These are phyloP conservation scores for Nannizziopsis arthrosporioides DNA, from an alignment of 2,329 filamentous ascomycete species.

Conservation along the genomic window DNA sequence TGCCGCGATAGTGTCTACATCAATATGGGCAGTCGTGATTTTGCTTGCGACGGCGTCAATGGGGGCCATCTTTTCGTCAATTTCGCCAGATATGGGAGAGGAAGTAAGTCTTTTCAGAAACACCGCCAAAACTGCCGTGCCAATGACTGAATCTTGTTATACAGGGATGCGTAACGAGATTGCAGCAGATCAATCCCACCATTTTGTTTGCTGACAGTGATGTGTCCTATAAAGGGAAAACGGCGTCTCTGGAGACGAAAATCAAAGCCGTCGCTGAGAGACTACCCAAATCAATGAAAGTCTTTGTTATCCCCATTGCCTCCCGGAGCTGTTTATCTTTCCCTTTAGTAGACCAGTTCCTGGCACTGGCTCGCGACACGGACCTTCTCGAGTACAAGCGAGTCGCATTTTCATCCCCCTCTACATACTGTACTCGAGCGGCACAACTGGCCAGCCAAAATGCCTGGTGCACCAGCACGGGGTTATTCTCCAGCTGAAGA, in stretches of 20 bases:
- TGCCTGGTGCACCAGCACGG: slow-evolving; percentile 38
- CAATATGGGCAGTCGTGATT: slow-evolving; percentile 33
- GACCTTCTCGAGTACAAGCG: slow-evolving; percentile 29
- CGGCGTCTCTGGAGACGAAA: slow-evolving; percentile 23
- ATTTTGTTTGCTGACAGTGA: slow-evolving; percentile 34
- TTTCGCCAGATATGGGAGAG: slow-evolving; percentile 35
- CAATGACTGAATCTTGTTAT: neutral
- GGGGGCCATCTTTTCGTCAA: slow-evolving; percentile 36
- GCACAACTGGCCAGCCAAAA: slow-evolving; percentile 36
- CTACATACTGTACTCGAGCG: slow-evolving; percentile 35
- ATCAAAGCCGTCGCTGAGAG: slow-evolving; percentile 23
- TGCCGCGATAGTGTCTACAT: slow-evolving; percentile 34
- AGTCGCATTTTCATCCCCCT: slow-evolving; percentile 33
- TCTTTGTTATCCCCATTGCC: slow-evolving; percentile 19
- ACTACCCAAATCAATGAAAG: slow-evolving; percentile 18
- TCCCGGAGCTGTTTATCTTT: slow-evolving; percentile 16
- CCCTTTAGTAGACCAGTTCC: slow-evolving; percentile 23
- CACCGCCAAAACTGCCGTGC: neutral
- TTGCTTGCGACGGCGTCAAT: slow-evolving; percentile 34
- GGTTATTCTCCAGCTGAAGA: slow-evolving; percentile 35
- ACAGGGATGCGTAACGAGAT: slow-evolving; percentile 25
- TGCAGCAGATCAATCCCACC: slow-evolving; percentile 32
- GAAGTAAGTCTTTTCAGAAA: slow-evolving; percentile 16
- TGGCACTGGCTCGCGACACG: slow-evolving; percentile 20
- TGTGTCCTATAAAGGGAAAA: slow-evolving; percentile 32